Evolutionary conservation across 2,329 filamentous ascomycete genomes (phyloP), one percentile per base, ranked within the genome.

Genomic region (Fusarium avenaceum): DNA sequence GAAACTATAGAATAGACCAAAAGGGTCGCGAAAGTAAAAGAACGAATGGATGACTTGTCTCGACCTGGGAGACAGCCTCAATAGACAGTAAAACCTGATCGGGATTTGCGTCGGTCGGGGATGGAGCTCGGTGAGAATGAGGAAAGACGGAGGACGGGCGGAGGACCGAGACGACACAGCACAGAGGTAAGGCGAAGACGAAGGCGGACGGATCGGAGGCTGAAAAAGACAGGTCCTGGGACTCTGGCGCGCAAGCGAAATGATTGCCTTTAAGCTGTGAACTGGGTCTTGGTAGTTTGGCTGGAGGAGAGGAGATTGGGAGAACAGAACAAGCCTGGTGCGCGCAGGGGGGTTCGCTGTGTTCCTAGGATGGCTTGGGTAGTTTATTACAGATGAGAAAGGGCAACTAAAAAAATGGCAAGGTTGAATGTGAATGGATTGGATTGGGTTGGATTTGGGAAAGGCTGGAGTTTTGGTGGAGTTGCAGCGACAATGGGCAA

Each of bases 241-340:
- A 35, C 48, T 30, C 56, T 78, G 78, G 79, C 79, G 79, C 78
- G 78, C 81, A 84, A 85, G 82, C 83, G 83, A 85, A 76, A 85
- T 85, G 82, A 83, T 80, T 81, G 78, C 79, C 79, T 78, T 77
- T 77, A 77, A 80, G 50, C 78, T 77, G 79, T 79, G 78, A 71
- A 70, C 78, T 80, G 76, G 78, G 75, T 63, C 64, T 71, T 7
- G 7, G 24, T 24, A 24, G 24, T 7, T 24, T 71, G 76, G 72
- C 73, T 73, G 24, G 17, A 71, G 47, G 72, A 75, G 73, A 70
- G 71, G 72, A 69, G 67, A 74, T 71, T 72, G 72, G 67, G 67
- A 59, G 67, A 70, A 64, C 69, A 65, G 57, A 69, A 63, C 59
- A 66, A 63, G 52, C 52, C 55, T 57, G 60, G 49, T 48, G 43